Evolutionary conservation across 805 yeast genomes (phyloP), one percentile per base, ranked within the genome.

Genomic region (Pichia kluyveri): DNA sequence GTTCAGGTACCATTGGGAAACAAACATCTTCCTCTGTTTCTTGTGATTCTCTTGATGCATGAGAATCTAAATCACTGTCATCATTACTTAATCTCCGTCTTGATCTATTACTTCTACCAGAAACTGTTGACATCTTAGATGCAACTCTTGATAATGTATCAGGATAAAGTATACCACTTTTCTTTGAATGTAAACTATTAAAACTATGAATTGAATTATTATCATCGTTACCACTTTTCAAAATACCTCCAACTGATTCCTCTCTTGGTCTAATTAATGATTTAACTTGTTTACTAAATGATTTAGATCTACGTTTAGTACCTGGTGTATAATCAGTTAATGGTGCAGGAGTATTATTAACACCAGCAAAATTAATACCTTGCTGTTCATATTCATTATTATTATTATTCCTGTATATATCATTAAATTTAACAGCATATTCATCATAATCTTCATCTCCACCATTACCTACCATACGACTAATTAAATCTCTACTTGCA

Each of bases 1-100:
- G 79, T 51, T 83, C 83, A 5, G 86, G 81, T 44, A 80, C 69
- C 87, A 88, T 83, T 2, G 98, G 98, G 67, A 90, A 90, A 71
- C 98, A 91, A 41, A 91, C 99, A 75, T 91, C 98, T 61, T 88
- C 96, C 60, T 91, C 98, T 0, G 96, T 88, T 60, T 89, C 96
- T 56, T 86, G 95, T 5, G 90, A 82, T 18, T 82, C 79, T 54
- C 88, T 72, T 10, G 91, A 83, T 1, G 82, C 85, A 56, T 79
- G 86, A 1, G 90, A 83, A 56, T 77, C 83, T 19, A 73, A 75
- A 54, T 84, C 91, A 51, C 80, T 76, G 57, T 82, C 88, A 14
- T 66, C 68, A 38, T 41, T 46, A 17, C 44, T 45, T 8, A 39
- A 38, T 5, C n/a, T 31, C 3, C 44, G 30, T 18, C 45, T 50